Conservation (phyloP, 495 filamentous ascomycete species). For the Neurospora africana region DNA sequence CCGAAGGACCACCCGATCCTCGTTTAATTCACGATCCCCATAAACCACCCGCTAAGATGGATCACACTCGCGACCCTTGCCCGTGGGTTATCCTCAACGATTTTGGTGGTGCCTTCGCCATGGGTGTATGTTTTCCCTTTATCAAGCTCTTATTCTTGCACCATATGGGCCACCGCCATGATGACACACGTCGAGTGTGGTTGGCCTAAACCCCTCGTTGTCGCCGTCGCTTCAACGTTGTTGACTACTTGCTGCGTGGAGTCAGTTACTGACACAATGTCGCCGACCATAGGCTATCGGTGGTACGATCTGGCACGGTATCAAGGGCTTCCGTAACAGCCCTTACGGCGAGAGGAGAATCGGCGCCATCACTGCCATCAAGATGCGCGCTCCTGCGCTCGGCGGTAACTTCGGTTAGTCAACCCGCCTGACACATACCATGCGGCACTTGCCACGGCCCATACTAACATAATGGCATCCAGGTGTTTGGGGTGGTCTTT, state of each 20-base stretch:
- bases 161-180: not conserved
- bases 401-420: conserved; percentile 83
- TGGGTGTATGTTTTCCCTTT: conserved; percentile 62
- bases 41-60: conserved; percentile 40
- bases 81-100: conserved; percentile 95
- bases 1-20: not conserved
- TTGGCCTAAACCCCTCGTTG: not conserved
- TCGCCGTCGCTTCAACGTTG: not conserved
- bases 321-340: conserved; percentile 89
- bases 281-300: conserved; percentile 56
- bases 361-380: conserved; percentile 93
- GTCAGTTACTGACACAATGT: not conserved
- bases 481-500: conserved; percentile 81
- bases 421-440: not conserved
- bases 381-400: conserved; percentile 88
- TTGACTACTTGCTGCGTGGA: not conserved
- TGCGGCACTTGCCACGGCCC: not conserved
- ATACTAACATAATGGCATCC: not conserved
- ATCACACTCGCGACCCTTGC: conserved; percentile 83
- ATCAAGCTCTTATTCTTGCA: not conserved
- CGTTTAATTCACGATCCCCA: not conserved
- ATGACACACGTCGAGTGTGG: not conserved
- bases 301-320: conserved; percentile 93
- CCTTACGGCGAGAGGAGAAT: conserved; percentile 88
- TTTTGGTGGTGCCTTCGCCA: conserved; percentile 93